A percentile compares a stretch with the other conserved stretches of the same genome.
These are phyloP conservation scores for Theileria annulata DNA, from an alignment of 169 alveolate species.

Conservation along the genomic window DNA sequence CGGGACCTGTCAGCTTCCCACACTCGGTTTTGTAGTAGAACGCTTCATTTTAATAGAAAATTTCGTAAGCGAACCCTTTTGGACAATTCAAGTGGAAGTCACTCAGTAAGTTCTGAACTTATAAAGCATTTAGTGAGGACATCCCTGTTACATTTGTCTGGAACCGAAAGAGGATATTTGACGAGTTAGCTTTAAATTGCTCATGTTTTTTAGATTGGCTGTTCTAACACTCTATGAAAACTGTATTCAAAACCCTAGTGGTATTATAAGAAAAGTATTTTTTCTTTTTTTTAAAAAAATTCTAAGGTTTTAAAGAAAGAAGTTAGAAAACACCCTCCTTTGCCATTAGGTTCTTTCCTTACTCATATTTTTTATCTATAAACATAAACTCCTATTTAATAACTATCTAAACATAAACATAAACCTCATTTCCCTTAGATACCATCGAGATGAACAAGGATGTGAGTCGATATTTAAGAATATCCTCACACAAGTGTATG, in stretches of 20 bases:
- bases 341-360: slow-evolving; percentile 37
- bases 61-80: slow-evolving; percentile 89
- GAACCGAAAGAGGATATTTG: slow-evolving; percentile 78
- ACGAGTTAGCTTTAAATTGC: slow-evolving; percentile 63
- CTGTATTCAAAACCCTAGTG: slow-evolving; percentile 70
- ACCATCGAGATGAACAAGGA: slow-evolving; percentile 78
- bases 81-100: slow-evolving; percentile 86
- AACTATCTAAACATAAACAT: background rate
- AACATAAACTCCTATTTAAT: background rate
- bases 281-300: background rate
- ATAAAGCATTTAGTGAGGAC: slow-evolving; percentile 12
- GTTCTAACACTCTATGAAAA: slow-evolving; percentile 74
- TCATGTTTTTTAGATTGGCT: slow-evolving; percentile 74
- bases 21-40: slow-evolving; percentile 98
- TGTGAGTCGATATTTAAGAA: slow-evolving; percentile 64
- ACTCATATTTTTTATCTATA: background rate
- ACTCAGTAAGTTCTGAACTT: slow-evolving; percentile 18
- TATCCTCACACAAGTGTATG: slow-evolving; percentile 86
- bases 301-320: slow-evolving; percentile 36
- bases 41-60: slow-evolving; percentile 87
- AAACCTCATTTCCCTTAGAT: slow-evolving; percentile 53
- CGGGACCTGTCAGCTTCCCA: slow-evolving; percentile 99
- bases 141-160: slow-evolving; percentile 70
- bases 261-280: slow-evolving; percentile 68
- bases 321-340: slow-evolving; percentile 55